Percentiles rank a stretch among this genome's conserved stretches.
phyloP scores from a whole-genome alignment of 2,329 filamentous ascomycete genomes.

The Dothideomycetidae sp. region DNA sequence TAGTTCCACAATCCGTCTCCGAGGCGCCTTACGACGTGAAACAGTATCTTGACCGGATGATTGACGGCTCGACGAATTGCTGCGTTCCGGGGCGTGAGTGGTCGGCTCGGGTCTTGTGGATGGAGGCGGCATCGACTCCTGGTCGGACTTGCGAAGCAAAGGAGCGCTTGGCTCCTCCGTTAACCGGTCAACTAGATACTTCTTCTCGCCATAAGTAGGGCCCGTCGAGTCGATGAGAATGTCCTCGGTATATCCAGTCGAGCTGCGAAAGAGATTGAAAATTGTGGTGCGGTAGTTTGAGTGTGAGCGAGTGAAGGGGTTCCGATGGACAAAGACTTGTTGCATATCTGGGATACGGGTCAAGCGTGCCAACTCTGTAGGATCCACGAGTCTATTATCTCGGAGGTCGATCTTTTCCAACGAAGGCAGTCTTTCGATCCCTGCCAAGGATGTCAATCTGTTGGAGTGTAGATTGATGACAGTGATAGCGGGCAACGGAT shows the following conservation, averaged over 20 bases:
- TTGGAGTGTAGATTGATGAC: conserved; percentile 86
- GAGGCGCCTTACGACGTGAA: conserved; percentile 41
- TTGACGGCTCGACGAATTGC: neutral
- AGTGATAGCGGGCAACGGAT: conserved; percentile 81
- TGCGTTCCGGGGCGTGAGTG: neutral
- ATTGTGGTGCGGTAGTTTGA: conserved; percentile 74
- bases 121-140: conserved; percentile 22
- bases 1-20: conserved; percentile 44
- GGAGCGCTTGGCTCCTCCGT: conserved; percentile 64
- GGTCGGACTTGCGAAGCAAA: conserved; percentile 51
- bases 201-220: conserved; percentile 73
- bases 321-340: conserved; percentile 84
- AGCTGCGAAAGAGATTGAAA: conserved; percentile 88
- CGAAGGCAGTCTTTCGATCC: conserved; percentile 76
- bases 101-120: conserved; percentile 18
- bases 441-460: conserved; percentile 70
- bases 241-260: conserved; percentile 81
- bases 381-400: conserved; percentile 83
- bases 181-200: conserved; percentile 67
- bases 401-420: conserved; percentile 81
- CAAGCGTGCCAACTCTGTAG: conserved; percentile 74
- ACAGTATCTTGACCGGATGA: conserved; percentile 9
- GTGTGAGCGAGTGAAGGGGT: conserved; percentile 81
- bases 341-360: conserved; percentile 83
- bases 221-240: conserved; percentile 74